These are phyloP conservation scores for Glomus cerebriforme DNA, from an alignment of 192 early-diverging fungal species.

Conservation along the genomic window DNA sequence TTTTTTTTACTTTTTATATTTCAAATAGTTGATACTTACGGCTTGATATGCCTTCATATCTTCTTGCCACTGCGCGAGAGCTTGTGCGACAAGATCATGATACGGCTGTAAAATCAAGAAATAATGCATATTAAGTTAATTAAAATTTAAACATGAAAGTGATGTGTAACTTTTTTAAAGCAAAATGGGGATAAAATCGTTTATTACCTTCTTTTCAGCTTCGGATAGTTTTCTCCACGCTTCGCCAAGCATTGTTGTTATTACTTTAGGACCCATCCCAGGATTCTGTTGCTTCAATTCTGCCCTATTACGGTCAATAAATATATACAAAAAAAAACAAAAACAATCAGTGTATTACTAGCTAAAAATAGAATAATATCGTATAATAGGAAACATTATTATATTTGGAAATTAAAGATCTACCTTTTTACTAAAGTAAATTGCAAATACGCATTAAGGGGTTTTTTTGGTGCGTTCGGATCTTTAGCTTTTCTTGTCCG, in stretches of 20 bases:
- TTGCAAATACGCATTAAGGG: slow-evolving; percentile 44
- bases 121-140: no score
- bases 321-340: not conserved
- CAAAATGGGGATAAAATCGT: not conserved
- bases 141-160: no score
- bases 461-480: slow-evolving; percentile 47
- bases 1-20: not conserved
- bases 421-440: slow-evolving; percentile 45
- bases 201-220: slow-evolving; percentile 38
- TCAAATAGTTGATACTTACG: not conserved
- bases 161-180: not conserved
- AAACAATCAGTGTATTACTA: not conserved
- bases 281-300: slow-evolving; percentile 47
- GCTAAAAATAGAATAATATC: not conserved
- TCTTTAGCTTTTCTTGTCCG: slow-evolving; percentile 35
- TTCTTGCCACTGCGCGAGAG: not conserved
- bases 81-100: not conserved
- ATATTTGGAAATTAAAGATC: not conserved
- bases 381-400: not conserved
- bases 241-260: slow-evolving; percentile 45
- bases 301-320: slow-evolving; percentile 25
- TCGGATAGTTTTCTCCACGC: slow-evolving; percentile 46
- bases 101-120: not conserved
- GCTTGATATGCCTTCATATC: not conserved
- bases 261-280: slow-evolving; percentile 42